Base-by-base conservation (phyloP, 2,329 filamentous ascomycete species). In the Fusarium buxicola region DNA sequence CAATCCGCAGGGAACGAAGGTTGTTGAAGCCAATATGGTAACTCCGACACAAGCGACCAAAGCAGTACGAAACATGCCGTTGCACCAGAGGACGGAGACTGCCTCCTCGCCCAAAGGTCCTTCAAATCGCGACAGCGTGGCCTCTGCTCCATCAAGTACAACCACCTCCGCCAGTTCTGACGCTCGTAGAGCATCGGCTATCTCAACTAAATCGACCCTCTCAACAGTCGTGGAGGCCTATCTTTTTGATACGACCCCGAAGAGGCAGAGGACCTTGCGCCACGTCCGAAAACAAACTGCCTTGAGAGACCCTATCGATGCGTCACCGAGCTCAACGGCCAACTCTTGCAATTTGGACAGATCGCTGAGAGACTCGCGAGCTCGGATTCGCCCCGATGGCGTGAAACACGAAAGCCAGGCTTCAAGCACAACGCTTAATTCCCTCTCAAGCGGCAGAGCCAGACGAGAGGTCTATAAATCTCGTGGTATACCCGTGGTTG, bases 401-500 rank as follows among this genome's bases (percentile, higher is more conserved):
- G 63, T 60, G 40, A 75, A 77, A n/a, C 73, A 76, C 28, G 81
- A 84, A 5, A 87, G 83, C 53, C 73, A 81, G 49, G 74, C 75
- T 25, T 88, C 85, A 2, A 82, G 74, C 32, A 74, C 74, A 4
- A 84, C 84, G 1, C 64, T 73, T 21, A 84, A 78, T 58, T 85
- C 84, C 7, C 75, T 82, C 4, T 80, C 82, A 1, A 88, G 83
- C 62, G 77, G 78, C 8, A 85, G 80, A 65, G 84, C 84, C 5
- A 78, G 87, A n/a, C 81, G 82, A 13, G 84, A 88, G 28, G 76
- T 89, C 3, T 81, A 83, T 77, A 87, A 83, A 63, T 83, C 75
- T 49, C 87, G 86, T 8, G 85, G 79, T 3, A 86, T 89, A 9
- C 87, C 87, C 2, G 86, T 89, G 8, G 80, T 88, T 7, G 79